These are phyloP conservation scores for Jatropha multifida DNA, from an alignment of 441 rosid species.

Conservation along the genomic window DNA sequence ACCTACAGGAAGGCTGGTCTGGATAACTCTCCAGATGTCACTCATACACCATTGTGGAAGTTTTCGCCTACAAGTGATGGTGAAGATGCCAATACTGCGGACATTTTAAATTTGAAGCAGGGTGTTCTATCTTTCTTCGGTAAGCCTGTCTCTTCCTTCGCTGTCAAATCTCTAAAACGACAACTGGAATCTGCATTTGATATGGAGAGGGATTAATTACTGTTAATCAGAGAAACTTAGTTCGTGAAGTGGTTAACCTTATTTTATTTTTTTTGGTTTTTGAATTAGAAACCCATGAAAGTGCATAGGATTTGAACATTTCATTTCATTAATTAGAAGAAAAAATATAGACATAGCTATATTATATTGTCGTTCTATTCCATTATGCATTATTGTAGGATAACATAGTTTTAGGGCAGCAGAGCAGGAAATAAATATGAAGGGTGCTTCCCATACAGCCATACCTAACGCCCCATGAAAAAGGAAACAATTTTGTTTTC, in stretches of 20 bases:
- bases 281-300: too few relatives aligned
- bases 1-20: constrained; percentile 22
- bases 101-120: constrained; percentile 4
- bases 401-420: too few relatives aligned
- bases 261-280: too few relatives aligned
- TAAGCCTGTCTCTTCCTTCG: constrained; percentile 10
- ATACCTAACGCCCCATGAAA: neutral
- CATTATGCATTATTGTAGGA: too few relatives aligned
- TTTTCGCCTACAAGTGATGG: neutral
- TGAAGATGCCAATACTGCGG: neutral
- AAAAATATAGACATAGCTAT: too few relatives aligned
- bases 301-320: too few relatives aligned
- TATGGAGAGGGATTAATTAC: neutral
- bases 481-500: neutral
- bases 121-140: constrained; percentile 12
- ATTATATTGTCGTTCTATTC: too few relatives aligned
- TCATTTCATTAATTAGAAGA: too few relatives aligned
- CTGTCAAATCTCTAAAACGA: constrained; percentile 14
- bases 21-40: neutral
- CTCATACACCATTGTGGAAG: neutral
- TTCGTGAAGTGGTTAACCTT: constrained; percentile 2
- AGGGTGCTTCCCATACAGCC: neutral
- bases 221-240: neutral
- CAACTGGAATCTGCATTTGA: constrained; percentile 23
- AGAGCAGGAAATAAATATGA: neutral